Percentiles rank a stretch among this genome's conserved stretches.
phyloP scores from a whole-genome alignment of 2,329 filamentous ascomycete genomes.

The Cladosporium sp. region DNA sequence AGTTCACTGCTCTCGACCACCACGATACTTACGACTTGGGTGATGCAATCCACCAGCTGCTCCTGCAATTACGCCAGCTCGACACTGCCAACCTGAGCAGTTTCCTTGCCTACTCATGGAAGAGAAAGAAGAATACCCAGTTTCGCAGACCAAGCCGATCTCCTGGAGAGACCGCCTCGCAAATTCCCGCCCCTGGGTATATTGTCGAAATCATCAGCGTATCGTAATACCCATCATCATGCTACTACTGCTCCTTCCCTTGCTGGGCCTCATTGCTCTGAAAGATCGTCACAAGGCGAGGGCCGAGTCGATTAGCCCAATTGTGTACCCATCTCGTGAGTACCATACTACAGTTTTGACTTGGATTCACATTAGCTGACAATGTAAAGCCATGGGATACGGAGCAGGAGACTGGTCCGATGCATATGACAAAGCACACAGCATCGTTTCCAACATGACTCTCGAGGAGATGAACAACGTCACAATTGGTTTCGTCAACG shows the following conservation, averaged over 20 bases:
- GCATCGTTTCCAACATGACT: slow-evolving; percentile 33
- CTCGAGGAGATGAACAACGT: slow-evolving; percentile 35
- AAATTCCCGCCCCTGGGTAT: slow-evolving; percentile 16
- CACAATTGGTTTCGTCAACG: slow-evolving; percentile 29
- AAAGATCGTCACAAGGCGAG: slow-evolving; percentile 18
- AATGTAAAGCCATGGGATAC: slow-evolving; percentile 23
- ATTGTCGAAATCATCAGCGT: slow-evolving; percentile 22
- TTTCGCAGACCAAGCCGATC: background rate
- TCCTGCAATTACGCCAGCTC: background rate
- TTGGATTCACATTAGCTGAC: background rate
- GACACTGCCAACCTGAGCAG: slow-evolving; percentile 1
- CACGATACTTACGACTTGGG: background rate
- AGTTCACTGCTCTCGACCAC: no score
- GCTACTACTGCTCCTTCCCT: slow-evolving; percentile 25
- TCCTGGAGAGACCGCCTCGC: background rate
- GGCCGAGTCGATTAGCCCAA: slow-evolving; percentile 25
- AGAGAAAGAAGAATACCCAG: slow-evolving; percentile 11
- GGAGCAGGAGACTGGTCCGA: slow-evolving; percentile 31
- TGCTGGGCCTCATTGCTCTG: slow-evolving; percentile 29
- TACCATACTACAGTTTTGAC: background rate
- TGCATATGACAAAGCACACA: slow-evolving; percentile 29
- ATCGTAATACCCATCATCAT: slow-evolving; percentile 20
- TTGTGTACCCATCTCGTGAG: slow-evolving; percentile 29
- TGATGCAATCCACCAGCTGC: slow-evolving; percentile 1
- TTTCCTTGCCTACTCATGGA: slow-evolving; percentile 1